Base-by-base conservation (phyloP, 2,329 filamentous ascomycete species). In the Aspergillus calidoustus region DNA sequence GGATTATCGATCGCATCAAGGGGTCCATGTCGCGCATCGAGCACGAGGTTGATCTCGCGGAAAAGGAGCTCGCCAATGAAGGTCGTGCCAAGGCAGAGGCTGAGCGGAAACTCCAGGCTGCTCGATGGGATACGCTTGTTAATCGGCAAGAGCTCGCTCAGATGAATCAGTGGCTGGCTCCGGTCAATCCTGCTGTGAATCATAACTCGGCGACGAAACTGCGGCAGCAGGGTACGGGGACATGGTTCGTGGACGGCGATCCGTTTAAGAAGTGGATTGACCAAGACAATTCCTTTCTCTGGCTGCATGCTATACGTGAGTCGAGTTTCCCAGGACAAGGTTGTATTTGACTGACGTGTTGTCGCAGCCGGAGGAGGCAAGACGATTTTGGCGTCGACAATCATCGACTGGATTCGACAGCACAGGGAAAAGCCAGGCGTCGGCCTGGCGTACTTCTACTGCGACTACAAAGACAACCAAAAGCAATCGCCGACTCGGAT, bases 381-480 rank as follows among this genome's bases (percentile, higher is more conserved):
- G 43, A 56, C 54, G 2, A 25, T 56, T 17, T 25, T 56, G 11
- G 54, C 54, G 47, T 56, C 54, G 31, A 56, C 54, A 1, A 43
- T 56, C 7, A 56, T 56, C 17, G 46, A 56, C 54, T 48, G 46
- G 25, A 38, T 56, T 17, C 54, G 54, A 11, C 43, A 56, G 31
- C 43, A 56, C 17, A 56, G 31, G 43, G 43, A 34, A 19, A 23
- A 34, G 15, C 11, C 13, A 19, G 54, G 19, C 25, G 25, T 30
- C 1, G 54, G 19, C 22, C 22, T 51, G 25, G 25, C 25, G 5
- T 51, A 51, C 15, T 51, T 51, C 17, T 51, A 51, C 19, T 51
- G 48, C 28, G 48, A 51, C 48, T 51, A 51, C 48, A 51, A 51
- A 30, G 48, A 51, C 25, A 51, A 51, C 23, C 48, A 51, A 23